phyloP scores from a whole-genome alignment of 2,329 filamentous ascomycete species.

The Calonectria henricotiae region DNA sequence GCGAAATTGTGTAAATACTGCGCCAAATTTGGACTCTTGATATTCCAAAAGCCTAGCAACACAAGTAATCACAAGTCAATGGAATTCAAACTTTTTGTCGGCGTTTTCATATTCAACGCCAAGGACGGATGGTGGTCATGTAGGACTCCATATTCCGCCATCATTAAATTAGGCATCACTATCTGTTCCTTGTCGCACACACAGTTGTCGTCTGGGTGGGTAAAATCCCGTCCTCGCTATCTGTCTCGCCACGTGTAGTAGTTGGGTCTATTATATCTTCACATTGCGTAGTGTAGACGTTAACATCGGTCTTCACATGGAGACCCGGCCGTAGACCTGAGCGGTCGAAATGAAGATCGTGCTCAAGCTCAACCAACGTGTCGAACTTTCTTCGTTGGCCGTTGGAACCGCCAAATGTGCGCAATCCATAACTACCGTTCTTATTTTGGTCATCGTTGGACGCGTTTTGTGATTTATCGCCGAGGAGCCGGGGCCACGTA shows the following conservation, averaged over 20 bases:
- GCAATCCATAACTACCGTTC: not conserved
- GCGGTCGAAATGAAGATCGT: not conserved
- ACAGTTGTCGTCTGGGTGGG: not conserved
- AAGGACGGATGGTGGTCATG: not conserved
- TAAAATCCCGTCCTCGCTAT: constrained; percentile 18
- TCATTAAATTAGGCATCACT: constrained; percentile 8
- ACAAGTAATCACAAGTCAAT: too few relatives aligned
- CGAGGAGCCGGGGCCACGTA: constrained; percentile 13
- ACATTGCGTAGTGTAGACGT: not conserved
- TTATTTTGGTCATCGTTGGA: constrained; percentile 1
- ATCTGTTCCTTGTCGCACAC: not conserved
- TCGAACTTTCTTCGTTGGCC: constrained; percentile 8
- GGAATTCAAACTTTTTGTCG: too few relatives aligned
- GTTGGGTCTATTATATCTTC: not conserved
- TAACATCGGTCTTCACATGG: not conserved
- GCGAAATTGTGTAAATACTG: too few relatives aligned
- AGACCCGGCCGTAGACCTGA: not conserved
- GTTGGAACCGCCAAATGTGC: constrained; percentile 14
- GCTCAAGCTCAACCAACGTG: constrained; percentile 1
- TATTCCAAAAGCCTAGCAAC: too few relatives aligned
- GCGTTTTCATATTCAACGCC: not conserved
- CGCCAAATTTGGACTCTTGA: too few relatives aligned
- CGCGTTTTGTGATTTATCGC: not conserved
- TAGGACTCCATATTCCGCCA: too few relatives aligned
- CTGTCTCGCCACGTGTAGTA: not conserved